Percentiles rank a stretch among this genome's conserved stretches.
These are phyloP conservation scores for Diaporthe sp. DNA, from an alignment of 2,329 filamentous ascomycete species.

Conservation along the genomic window DNA sequence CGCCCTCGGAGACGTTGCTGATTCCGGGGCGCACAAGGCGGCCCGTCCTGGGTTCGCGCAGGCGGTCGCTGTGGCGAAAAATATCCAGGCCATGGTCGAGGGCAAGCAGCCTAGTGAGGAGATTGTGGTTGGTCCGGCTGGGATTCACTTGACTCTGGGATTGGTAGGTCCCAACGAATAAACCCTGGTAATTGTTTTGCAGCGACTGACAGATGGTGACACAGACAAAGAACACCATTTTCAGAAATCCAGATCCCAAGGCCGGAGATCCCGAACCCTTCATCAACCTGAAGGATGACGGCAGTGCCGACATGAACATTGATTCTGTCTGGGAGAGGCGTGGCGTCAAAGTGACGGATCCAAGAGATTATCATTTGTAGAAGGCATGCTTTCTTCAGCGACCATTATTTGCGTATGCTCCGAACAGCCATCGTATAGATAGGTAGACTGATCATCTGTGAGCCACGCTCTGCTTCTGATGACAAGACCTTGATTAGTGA, in stretches of 20 bases:
- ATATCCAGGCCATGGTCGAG: slow-evolving; percentile 59
- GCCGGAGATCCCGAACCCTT: slow-evolving; percentile 48
- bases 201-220: background rate
- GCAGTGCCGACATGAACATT: slow-evolving; percentile 51
- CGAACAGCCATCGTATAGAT: background rate
- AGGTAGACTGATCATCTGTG: background rate
- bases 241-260: slow-evolving; percentile 49
- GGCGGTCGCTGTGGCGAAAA: slow-evolving; percentile 59
- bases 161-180: slow-evolving; percentile 44
- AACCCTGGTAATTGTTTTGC: background rate
- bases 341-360: slow-evolving; percentile 47
- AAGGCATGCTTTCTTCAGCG: background rate
- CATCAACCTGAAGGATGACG: slow-evolving; percentile 50
- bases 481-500: background rate
- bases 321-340: slow-evolving; percentile 49
- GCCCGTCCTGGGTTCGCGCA: slow-evolving; percentile 61
- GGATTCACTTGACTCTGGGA: slow-evolving; percentile 59
- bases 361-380: slow-evolving; percentile 50
- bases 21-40: slow-evolving; percentile 58
- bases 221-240: slow-evolving; percentile 50
- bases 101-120: slow-evolving; percentile 49
- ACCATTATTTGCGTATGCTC: no score
- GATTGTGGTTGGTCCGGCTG: slow-evolving; percentile 51
- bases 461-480: background rate
- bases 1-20: slow-evolving; percentile 67